phyloP scores from a whole-genome alignment of 1,139 yeast species.

The Geotrichum reessii region DNA sequence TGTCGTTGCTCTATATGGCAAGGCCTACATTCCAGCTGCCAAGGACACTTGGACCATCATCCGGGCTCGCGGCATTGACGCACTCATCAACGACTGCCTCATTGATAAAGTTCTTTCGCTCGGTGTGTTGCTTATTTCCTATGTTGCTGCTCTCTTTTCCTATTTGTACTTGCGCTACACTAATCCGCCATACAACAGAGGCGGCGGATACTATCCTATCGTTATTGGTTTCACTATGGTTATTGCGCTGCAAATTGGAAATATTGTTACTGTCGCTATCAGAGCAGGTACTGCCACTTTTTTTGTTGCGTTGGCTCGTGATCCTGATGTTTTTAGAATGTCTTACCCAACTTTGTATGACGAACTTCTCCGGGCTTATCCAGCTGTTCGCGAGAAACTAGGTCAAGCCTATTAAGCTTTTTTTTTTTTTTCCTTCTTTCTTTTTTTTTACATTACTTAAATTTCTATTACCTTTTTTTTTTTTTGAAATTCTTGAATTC shows the following conservation, averaged over 20 bases:
- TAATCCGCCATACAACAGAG: constrained; percentile 62
- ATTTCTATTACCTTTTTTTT: background rate
- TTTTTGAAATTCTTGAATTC: too few species aligned
- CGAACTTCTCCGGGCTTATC: constrained; percentile 65
- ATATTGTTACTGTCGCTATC: constrained; percentile 66
- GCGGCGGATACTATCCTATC: constrained; percentile 67
- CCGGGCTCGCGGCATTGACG: constrained; percentile 77
- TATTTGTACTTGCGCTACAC: constrained; percentile 69
- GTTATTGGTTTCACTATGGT: constrained; percentile 73
- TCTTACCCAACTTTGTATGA: constrained; percentile 74
- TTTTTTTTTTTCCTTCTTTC: background rate
- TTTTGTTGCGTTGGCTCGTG: constrained; percentile 80
- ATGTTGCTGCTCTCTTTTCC: constrained; percentile 61
- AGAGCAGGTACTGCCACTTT: constrained; percentile 80
- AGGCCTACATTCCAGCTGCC: constrained; percentile 67
- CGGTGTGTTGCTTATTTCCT: constrained; percentile 66
- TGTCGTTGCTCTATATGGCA: constrained; percentile 82
- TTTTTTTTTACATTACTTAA: background rate
- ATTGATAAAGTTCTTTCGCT: constrained; percentile 70
- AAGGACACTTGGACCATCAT: constrained; percentile 77
- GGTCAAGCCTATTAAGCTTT: background rate
- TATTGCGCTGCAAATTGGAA: constrained; percentile 70
- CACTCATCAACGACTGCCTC: constrained; percentile 76
- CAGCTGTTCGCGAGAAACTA: constrained; percentile 54
- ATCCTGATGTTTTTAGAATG: constrained; percentile 77